These are phyloP conservation scores for Chaetomiaceae sp. DNA, from an alignment of 2,329 filamentous ascomycete genomes.

Conservation along the genomic window DNA sequence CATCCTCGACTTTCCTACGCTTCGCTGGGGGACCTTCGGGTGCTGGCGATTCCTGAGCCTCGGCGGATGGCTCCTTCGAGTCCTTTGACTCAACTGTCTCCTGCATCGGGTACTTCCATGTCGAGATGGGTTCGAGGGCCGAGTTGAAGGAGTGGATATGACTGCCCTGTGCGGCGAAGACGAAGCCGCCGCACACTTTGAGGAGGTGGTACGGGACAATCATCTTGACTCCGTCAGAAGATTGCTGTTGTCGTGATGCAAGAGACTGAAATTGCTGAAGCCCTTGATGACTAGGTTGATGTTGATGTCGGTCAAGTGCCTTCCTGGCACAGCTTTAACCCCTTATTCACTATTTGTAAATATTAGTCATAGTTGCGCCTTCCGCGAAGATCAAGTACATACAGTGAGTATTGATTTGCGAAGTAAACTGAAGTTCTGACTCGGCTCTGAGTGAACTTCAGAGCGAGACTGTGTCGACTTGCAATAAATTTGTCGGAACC, in stretches of 20 bases:
- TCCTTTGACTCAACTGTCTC: slow-evolving; percentile 32
- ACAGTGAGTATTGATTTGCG: background rate
- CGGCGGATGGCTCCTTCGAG: slow-evolving; percentile 28
- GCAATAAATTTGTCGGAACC: slow-evolving; percentile 11
- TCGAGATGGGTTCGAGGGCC: slow-evolving; percentile 54
- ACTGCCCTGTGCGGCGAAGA: slow-evolving; percentile 72
- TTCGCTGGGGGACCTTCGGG: slow-evolving; percentile 30
- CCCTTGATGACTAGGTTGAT: too few species aligned
- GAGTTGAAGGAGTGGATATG: slow-evolving; percentile 65
- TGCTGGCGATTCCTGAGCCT: slow-evolving; percentile 23
- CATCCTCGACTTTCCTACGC: slow-evolving; percentile 27
- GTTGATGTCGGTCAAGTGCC: too few species aligned
- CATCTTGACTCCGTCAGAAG: slow-evolving; percentile 29
- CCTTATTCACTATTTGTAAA: too few species aligned
- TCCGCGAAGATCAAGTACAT: background rate
- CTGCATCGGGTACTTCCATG: slow-evolving; percentile 53
- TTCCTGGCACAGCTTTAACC: too few species aligned
- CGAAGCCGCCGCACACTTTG: slow-evolving; percentile 47
- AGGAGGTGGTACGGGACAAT: slow-evolving; percentile 63
- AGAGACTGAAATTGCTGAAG: too few species aligned
- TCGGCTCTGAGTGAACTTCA: background rate
- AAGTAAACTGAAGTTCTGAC: background rate
- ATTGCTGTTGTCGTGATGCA: background rate
- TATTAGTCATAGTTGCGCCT: too few species aligned
- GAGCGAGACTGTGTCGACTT: background rate